Evolutionary conservation across 768 basidiomycete species (phyloP).

Genomic region (Hortiboletus flavorubellus): DNA sequence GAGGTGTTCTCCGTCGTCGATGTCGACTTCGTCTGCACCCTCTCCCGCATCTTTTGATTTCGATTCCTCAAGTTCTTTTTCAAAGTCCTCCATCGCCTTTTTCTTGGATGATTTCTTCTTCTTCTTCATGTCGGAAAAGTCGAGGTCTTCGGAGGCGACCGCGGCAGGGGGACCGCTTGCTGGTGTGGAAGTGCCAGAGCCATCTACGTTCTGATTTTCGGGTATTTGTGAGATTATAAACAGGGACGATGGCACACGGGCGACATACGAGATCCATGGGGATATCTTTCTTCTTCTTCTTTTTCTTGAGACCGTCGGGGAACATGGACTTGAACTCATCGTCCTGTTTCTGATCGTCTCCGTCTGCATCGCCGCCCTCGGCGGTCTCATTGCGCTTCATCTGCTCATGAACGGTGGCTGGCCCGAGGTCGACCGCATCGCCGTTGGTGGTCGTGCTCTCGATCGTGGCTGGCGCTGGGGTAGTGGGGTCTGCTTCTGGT

Average conservation of each 20-base stretch:
- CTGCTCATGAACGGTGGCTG: slow-evolving; percentile 70
- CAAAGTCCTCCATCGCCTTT: slow-evolving; percentile 88
- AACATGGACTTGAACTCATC: slow-evolving; percentile 84
- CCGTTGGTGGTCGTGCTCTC: slow-evolving; percentile 68
- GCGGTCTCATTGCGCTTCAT: slow-evolving; percentile 52
- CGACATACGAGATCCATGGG: slow-evolving; percentile 71
- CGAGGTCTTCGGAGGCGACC: slow-evolving; percentile 69
- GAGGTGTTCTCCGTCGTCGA: slow-evolving; percentile 60
- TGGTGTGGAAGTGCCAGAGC: slow-evolving; percentile 64
- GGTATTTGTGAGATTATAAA: background rate
- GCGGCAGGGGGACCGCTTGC: slow-evolving; percentile 35
- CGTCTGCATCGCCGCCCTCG: slow-evolving; percentile 33
- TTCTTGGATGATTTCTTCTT: slow-evolving; percentile 94
- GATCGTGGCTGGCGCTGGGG: slow-evolving; percentile 70
- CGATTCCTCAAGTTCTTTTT: slow-evolving; percentile 80
- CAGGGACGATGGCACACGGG: background rate
- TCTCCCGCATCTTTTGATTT: slow-evolving; percentile 64
- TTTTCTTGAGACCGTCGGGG: slow-evolving; percentile 80
- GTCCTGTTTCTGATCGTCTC: slow-evolving; percentile 52
- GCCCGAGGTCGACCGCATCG: slow-evolving; percentile 73
- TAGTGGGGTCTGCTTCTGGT: slow-evolving; percentile 78
- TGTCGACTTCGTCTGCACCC: slow-evolving; percentile 52
- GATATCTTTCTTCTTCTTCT: slow-evolving; percentile 92
- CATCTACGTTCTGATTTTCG: slow-evolving; percentile 51
- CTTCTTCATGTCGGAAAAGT: slow-evolving; percentile 96